phyloP scores from a whole-genome alignment of 2,329 filamentous ascomycete genomes.

The Fusarium metavorans region DNA sequence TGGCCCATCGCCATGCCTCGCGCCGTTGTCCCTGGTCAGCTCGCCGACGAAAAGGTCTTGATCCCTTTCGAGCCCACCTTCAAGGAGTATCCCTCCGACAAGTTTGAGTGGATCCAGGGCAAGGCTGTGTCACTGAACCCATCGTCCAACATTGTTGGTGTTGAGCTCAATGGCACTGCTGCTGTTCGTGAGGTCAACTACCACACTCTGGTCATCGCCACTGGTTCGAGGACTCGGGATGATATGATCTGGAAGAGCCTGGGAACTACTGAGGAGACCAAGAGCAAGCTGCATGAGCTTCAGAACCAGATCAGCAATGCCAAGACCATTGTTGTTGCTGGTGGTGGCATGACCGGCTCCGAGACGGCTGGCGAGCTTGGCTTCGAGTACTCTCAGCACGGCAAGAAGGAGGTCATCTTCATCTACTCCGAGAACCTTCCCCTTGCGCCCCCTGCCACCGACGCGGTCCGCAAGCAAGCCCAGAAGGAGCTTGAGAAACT shows the following conservation, averaged over 20 bases:
- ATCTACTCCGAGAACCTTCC: conserved; percentile 55
- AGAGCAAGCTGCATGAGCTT: conserved; percentile 51
- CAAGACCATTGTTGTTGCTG: conserved; percentile 63
- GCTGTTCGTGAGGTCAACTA: conserved; percentile 57
- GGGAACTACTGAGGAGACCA: conserved; percentile 57
- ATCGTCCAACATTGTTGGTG: conserved; percentile 55
- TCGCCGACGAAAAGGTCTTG: conserved; percentile 56
- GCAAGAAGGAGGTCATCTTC: conserved; percentile 61
- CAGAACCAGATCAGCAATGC: conserved; percentile 56
- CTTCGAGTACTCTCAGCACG: conserved; percentile 56
- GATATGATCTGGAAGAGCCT: conserved; percentile 64
- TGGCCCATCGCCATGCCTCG: conserved; percentile 63
- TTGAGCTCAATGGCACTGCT: conserved; percentile 51
- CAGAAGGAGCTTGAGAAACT: conserved; percentile 57
- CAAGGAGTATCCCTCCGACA: conserved; percentile 57
- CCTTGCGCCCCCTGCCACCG: conserved; percentile 47
- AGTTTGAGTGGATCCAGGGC: conserved; percentile 66
- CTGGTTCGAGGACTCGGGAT: conserved; percentile 59
- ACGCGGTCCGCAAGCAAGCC: conserved; percentile 54
- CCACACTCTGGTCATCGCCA: conserved; percentile 66
- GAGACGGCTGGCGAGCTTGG: conserved; percentile 66
- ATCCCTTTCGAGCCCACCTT: conserved; percentile 57
- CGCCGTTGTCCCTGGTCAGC: conserved; percentile 59
- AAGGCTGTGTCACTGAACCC: conserved; percentile 59
- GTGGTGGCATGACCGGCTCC: conserved; percentile 63